A percentile compares a stretch with the other conserved stretches of the same genome.
These are phyloP conservation scores for Lachancea sp. DNA, from an alignment of 805 yeast genomes.

Conservation along the genomic window DNA sequence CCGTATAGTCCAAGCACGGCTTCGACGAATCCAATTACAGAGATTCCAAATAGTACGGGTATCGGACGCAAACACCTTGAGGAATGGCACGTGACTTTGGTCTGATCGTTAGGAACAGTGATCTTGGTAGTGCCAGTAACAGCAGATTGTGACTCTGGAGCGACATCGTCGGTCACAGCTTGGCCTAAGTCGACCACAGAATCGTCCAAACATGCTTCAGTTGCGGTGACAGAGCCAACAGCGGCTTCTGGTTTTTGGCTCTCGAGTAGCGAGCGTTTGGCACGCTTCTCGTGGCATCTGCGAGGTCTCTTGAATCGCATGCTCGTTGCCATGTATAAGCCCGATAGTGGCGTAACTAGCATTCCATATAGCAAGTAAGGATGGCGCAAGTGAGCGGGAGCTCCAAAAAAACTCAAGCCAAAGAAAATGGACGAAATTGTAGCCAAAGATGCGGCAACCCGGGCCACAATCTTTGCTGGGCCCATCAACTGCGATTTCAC, in stretches of 20 bases:
- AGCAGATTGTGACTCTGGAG: background rate
- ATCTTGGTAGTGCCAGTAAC: background rate
- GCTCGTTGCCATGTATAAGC: constrained; percentile 2
- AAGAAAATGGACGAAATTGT: constrained; percentile 46
- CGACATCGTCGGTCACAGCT: background rate
- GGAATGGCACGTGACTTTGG: constrained; percentile 11
- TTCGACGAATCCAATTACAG: constrained; percentile 17
- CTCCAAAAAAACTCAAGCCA: constrained; percentile 47
- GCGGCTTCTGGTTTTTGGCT: background rate
- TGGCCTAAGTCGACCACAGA: constrained; percentile 28
- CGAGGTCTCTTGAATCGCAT: constrained; percentile 1
- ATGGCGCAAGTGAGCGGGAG: constrained; percentile 54
- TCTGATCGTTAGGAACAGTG: background rate
- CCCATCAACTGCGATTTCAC: constrained; percentile 14
- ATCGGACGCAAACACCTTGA: constrained; percentile 9
- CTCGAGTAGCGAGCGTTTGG: no score
- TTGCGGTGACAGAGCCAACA: constrained; percentile 2
- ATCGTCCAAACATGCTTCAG: constrained; percentile 16
- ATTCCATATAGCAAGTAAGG: constrained; percentile 61
- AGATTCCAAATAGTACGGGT: constrained; percentile 5
- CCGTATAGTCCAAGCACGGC: constrained; percentile 33
- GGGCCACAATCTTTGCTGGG: constrained; percentile 18
- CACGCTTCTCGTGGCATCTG: constrained; percentile 2
- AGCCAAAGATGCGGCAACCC: constrained; percentile 36
- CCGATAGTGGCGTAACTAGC: constrained; percentile 8